Evolutionary conservation across 805 yeast species (phyloP).

Genomic region (Wickerhamiella allomyrinae): DNA sequence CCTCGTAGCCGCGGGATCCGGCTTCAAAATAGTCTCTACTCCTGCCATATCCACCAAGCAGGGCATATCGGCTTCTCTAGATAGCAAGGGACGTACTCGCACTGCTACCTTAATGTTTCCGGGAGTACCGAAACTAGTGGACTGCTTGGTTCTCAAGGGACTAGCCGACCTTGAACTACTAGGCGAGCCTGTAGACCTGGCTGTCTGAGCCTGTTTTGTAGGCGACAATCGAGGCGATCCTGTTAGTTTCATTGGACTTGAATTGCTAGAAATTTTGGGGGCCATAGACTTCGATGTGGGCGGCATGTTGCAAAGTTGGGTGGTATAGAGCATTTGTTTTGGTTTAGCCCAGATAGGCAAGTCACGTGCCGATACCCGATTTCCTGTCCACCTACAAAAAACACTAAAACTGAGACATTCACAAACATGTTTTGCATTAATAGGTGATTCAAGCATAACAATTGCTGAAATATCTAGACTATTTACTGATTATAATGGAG

Average conservation of each 20-base stretch:
- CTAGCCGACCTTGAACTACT: background rate
- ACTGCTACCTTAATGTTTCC: slow-evolving; percentile 29
- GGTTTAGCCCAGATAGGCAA: background rate
- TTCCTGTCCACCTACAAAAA: no score
- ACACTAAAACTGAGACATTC: no score
- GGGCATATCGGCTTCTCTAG: slow-evolving; percentile 13
- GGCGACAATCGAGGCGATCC: background rate
- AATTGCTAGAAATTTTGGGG: background rate
- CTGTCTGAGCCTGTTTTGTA: background rate
- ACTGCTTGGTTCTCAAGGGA: background rate
- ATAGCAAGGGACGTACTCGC: slow-evolving; percentile 26
- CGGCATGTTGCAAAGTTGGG: background rate
- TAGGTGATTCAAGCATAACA: no score
- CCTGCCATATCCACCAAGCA: slow-evolving; percentile 12
- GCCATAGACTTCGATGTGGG: background rate
- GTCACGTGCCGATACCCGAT: no score
- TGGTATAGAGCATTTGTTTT: background rate
- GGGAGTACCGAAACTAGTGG: background rate
- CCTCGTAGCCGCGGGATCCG: slow-evolving; percentile 3
- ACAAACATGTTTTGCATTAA: no score
- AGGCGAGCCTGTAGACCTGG: background rate
- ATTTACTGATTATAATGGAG: no score
- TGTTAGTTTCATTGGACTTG: background rate
- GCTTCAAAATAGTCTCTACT: slow-evolving; percentile 13
- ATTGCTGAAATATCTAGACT: no score